These are phyloP conservation scores for Venturia asperata DNA, from an alignment of 2,329 filamentous ascomycete genomes.

Conservation along the genomic window DNA sequence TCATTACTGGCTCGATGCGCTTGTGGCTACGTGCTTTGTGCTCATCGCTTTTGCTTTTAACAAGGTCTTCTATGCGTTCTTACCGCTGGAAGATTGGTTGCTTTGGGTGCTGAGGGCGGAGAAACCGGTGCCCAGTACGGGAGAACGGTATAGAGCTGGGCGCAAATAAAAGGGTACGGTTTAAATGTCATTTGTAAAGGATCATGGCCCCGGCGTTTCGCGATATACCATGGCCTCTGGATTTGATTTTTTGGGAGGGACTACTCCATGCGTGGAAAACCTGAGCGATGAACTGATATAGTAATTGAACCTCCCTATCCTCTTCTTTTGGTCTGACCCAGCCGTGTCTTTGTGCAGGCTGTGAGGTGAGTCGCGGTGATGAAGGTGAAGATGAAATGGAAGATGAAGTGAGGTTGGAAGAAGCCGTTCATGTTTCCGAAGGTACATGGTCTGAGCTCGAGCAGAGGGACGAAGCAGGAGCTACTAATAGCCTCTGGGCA, in stretches of 20 bases:
- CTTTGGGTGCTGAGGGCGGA: slow-evolving; percentile 43
- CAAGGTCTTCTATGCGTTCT: slow-evolving; percentile 43
- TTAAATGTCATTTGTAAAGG: not conserved
- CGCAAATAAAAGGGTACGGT: not conserved
- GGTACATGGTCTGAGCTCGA: too few relatives aligned
- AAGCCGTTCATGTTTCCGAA: too few relatives aligned
- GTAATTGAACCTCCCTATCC: not conserved
- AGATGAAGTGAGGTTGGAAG: too few relatives aligned
- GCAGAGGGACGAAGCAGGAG: too few relatives aligned
- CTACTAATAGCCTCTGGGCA: too few relatives aligned
- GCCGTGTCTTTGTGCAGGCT: not conserved
- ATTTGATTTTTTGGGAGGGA: not conserved
- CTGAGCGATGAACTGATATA: not conserved
- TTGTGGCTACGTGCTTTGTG: slow-evolving; percentile 44
- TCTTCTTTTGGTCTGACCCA: not conserved
- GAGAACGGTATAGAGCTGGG: slow-evolving; percentile 34
- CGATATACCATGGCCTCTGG: not conserved
- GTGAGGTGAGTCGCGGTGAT: not conserved
- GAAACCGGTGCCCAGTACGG: slow-evolving; percentile 50
- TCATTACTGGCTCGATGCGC: slow-evolving; percentile 52
- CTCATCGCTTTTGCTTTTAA: slow-evolving; percentile 44
- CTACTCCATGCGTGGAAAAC: not conserved
- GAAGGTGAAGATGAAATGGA: not conserved
- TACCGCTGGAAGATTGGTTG: slow-evolving; percentile 46
- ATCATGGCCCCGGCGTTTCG: not conserved